Conservation (phyloP, 768 basidiomycete genomes). For the Auricularia heimuer region DNA sequence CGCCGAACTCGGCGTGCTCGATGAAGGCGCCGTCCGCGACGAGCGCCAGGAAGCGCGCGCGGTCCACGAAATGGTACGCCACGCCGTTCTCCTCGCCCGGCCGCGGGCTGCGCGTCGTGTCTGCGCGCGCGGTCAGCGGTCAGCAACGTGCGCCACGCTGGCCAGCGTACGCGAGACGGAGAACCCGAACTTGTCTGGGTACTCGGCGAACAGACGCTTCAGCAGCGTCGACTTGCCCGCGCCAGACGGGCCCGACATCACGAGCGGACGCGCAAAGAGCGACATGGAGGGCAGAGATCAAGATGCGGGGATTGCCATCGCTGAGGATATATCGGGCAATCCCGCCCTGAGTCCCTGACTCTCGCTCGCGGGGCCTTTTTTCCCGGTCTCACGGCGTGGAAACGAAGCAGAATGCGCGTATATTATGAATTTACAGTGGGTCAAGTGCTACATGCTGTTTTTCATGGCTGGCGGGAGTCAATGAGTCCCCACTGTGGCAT, state of each 20-base stretch:
- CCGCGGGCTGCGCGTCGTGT: conserved; percentile 82
- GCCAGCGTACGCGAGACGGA: conserved; percentile 72
- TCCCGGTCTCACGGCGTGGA: no score
- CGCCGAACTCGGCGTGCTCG: conserved; percentile 88
- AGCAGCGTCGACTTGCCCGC: conserved; percentile 92
- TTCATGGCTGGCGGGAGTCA: no score
- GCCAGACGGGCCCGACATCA: conserved; percentile 86
- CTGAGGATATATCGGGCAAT: no score
- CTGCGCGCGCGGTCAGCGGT: conserved; percentile 27
- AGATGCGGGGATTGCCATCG: not conserved
- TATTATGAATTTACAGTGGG: no score
- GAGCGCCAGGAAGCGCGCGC: conserved; percentile 61
- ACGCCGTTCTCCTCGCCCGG: conserved; percentile 73
- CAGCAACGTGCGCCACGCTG: not conserved
- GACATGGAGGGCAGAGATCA: conserved; percentile 14
- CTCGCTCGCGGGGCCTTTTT: no score
- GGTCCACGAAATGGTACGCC: conserved; percentile 78
- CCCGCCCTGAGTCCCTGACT: no score
- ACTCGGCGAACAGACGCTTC: conserved; percentile 65
- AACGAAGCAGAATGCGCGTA: no score
- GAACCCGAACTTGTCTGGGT: conserved; percentile 83
- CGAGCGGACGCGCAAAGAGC: conserved; percentile 49
- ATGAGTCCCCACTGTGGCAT: no score
- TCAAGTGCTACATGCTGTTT: no score
- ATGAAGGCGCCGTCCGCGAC: conserved; percentile 71